phyloP scores from a whole-genome alignment of 108 stramenopile species.

The Seminavis robusta region DNA sequence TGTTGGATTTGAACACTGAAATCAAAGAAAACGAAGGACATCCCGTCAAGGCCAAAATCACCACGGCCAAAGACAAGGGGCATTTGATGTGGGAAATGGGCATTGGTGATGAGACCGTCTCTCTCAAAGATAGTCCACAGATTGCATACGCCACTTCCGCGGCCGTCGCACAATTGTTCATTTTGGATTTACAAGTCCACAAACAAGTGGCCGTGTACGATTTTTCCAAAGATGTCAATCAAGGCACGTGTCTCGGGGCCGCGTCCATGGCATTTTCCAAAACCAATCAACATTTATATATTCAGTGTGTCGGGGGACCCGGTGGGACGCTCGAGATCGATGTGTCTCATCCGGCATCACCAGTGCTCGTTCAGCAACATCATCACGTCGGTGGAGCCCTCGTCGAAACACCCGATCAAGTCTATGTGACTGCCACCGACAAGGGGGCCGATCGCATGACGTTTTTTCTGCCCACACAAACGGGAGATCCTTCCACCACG shows the following conservation, averaged over 20 bases:
- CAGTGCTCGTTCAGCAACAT: slow-evolving; percentile 8
- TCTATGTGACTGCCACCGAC: slow-evolving; percentile 5
- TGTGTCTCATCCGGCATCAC: background rate
- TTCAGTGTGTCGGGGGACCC: slow-evolving; percentile 7
- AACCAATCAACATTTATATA: slow-evolving; percentile 9
- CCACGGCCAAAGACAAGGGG: slow-evolving; percentile 1
- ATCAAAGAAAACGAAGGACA: background rate
- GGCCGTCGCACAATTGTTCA: slow-evolving; percentile 4
- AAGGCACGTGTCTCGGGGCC: background rate
- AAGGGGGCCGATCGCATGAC: slow-evolving; percentile 1
- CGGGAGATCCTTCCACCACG: background rate
- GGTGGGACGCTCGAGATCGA: slow-evolving; percentile 16
- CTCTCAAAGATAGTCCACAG: too few species aligned
- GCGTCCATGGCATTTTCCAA: slow-evolving; percentile 9
- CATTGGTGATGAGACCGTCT: too few species aligned
- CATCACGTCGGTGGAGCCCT: slow-evolving; percentile 5
- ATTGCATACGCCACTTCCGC: slow-evolving; percentile 15
- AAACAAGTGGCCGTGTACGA: background rate
- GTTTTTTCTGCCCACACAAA: slow-evolving; percentile 6
- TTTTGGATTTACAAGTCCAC: slow-evolving; percentile 4
- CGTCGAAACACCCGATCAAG: slow-evolving; percentile 13
- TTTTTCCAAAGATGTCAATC: background rate
- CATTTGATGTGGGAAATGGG: slow-evolving; percentile 17
- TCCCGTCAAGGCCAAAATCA: slow-evolving; percentile 5
- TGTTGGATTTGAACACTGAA: slow-evolving; percentile 5